Percentiles rank a stretch among this genome's conserved stretches.
phyloP scores from a whole-genome alignment of 306 rosid species.

The Acacia acuminata region DNA sequence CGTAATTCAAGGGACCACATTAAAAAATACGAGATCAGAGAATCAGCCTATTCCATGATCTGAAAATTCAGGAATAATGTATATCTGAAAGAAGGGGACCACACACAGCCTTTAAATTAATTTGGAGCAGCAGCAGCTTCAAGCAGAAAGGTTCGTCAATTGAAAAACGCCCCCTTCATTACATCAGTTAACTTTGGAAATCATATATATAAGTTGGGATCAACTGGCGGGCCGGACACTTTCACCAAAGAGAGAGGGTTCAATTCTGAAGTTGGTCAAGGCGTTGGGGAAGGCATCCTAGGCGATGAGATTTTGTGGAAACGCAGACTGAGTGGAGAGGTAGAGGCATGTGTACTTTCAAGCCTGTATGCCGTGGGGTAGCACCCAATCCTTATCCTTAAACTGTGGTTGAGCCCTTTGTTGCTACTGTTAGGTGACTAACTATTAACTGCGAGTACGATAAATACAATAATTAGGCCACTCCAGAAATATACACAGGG shows the following conservation, averaged over 20 bases:
- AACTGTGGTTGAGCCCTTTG: too few species aligned
- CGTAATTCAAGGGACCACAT: background rate
- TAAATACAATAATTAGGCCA: background rate
- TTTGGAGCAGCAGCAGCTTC: conserved; percentile 18
- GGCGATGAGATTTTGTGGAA: too few species aligned
- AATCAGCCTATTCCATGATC: background rate
- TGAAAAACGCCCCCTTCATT: conserved; percentile 2
- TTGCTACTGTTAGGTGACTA: background rate
- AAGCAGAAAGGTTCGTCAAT: background rate
- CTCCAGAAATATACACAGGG: background rate
- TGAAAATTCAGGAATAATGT: background rate
- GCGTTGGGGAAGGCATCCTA: too few species aligned
- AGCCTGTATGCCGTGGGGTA: too few species aligned
- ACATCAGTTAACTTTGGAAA: background rate
- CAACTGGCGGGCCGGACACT: too few species aligned
- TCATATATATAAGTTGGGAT: background rate
- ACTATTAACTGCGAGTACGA: conserved; percentile 13
- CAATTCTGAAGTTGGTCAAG: too few species aligned
- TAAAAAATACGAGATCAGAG: background rate
- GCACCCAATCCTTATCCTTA: too few species aligned
- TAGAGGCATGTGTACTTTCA: too few species aligned
- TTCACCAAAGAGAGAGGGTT: too few species aligned
- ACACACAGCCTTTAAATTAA: background rate
- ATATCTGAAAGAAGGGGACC: background rate
- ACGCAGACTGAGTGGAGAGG: too few species aligned